Evolutionary conservation across 768 basidiomycete species (phyloP).

Genomic region (Psilocybe subaeruginosa): DNA sequence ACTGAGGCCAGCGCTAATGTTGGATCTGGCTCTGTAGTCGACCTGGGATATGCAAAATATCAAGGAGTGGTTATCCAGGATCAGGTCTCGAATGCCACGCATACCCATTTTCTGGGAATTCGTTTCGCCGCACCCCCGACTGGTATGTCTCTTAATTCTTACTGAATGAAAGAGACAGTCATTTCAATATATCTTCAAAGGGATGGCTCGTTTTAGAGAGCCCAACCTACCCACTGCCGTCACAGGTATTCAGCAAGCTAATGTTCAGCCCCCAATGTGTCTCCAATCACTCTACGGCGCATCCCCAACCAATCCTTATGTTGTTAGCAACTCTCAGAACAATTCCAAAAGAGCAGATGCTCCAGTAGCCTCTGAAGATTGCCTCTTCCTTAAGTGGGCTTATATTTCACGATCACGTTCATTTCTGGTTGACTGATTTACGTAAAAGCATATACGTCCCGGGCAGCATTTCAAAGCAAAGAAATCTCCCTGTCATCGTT

Average conservation of each 20-base stretch:
- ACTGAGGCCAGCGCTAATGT: background rate
- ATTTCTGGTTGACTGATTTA: background rate
- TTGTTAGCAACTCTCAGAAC: background rate
- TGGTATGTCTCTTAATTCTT: slow-evolving; percentile 28
- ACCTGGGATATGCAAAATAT: slow-evolving; percentile 51
- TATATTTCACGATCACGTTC: background rate
- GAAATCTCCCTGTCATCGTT: slow-evolving; percentile 40
- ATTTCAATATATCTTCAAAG: slow-evolving; percentile 17
- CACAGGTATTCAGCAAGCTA: slow-evolving; percentile 33
- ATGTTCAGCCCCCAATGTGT: slow-evolving; percentile 34
- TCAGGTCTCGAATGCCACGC: slow-evolving; percentile 28
- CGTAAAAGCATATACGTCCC: slow-evolving; percentile 38
- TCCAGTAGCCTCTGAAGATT: slow-evolving; percentile 36
- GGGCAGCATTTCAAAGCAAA: slow-evolving; percentile 26
- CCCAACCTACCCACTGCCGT: slow-evolving; percentile 33
- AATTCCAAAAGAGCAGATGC: background rate
- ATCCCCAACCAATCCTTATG: slow-evolving; percentile 34
- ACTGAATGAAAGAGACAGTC: background rate
- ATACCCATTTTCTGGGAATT: slow-evolving; percentile 43
- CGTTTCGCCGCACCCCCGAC: slow-evolving; percentile 53
- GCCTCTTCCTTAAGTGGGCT: slow-evolving; percentile 42
- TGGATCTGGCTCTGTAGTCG: slow-evolving; percentile 27
- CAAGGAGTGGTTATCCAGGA: slow-evolving; percentile 31
- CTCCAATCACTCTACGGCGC: slow-evolving; percentile 32
- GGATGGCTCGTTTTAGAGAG: slow-evolving; percentile 36